phyloP scores from a whole-genome alignment of 2,329 filamentous ascomycete genomes.

The Trichoderma afroharzianum region DNA sequence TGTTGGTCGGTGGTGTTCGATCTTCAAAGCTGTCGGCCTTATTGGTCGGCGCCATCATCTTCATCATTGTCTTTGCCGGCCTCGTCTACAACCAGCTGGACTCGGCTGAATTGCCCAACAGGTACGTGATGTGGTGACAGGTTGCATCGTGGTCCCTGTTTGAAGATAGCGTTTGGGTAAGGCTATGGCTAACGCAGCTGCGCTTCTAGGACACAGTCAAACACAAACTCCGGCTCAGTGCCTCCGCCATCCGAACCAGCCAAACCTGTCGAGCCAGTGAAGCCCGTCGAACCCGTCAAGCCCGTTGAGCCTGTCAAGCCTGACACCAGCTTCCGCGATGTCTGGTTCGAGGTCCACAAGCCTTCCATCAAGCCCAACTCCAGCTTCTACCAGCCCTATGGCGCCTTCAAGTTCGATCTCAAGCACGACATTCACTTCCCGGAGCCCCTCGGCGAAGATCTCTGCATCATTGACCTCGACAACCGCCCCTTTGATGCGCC shows the following conservation, averaged over 20 bases:
- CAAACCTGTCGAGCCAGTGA: background rate
- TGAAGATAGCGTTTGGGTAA: too few species aligned
- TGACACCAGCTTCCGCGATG: conserved; percentile 25
- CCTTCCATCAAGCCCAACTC: conserved; percentile 28
- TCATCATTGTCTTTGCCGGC: conserved; percentile 31
- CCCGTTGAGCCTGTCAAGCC: background rate
- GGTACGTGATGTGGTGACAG: conserved; percentile 18
- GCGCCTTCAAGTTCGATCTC: conserved; percentile 34
- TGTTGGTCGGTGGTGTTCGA: conserved; percentile 31
- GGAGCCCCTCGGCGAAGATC: conserved; percentile 34
- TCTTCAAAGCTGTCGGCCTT: conserved; percentile 31
- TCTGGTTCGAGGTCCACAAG: conserved; percentile 34
- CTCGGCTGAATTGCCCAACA: conserved; percentile 24
- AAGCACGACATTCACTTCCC: conserved; percentile 31
- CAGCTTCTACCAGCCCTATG: conserved; percentile 28
- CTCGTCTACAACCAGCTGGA: conserved; percentile 34
- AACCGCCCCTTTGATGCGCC: conserved; percentile 37
- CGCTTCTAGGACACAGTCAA: conserved; percentile 1
- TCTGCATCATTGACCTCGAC: conserved; percentile 46
- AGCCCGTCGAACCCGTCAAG: background rate
- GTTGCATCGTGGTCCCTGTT: background rate
- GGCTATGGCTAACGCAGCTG: background rate
- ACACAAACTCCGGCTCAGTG: background rate
- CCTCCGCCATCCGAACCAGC: background rate
- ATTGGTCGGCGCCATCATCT: conserved; percentile 30